Evolutionary conservation across 805 yeast genomes (phyloP), one percentile per base, ranked within the genome.

Genomic region (Yamadazyma scolyti): DNA sequence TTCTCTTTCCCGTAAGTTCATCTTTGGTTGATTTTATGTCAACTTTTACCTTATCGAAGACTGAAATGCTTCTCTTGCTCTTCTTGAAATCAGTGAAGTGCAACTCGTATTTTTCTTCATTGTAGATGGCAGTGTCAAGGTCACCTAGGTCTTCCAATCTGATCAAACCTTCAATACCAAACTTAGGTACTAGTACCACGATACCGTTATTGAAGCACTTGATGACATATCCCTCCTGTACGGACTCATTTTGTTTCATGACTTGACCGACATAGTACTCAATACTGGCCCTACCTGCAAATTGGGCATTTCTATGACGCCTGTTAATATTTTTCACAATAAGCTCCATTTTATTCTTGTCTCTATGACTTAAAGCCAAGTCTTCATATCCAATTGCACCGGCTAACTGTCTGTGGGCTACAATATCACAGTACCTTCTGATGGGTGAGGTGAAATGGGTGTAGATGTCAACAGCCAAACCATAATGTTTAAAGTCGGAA

Each of bases 401-500:
- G 0, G 98, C 97, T 22, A 93, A 67, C 58, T 93, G 98, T 52
- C 99, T 75, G 58, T 93, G 99, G 0, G 95, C 98, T 31, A 93
- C 94, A 36, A 93, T 82, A 61, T 93, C 99, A 68, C 98, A 95
- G 58, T 86, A 93, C 56, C 99, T 81, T 62, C 99, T 79, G 52
- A 93, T 93, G 7, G 99, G 99, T 2, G 97, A 88, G 2, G 99
- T 93, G 71, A 89, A 93, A 71, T 93, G 99, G 1, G 99, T 93
- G 59, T 93, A 93, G 27, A 93, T 93, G 46, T 89, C 97, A 31
- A 90, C 88, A 3, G 99, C 99, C 42, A 93, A 71, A 56, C 99
- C 99, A 58, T 93, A 93, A 69, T 93, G 99, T 40, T 82, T 77
- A 68, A 86, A 93, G 43, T 93, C 98, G 9, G 94, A 79, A 52